Conservation (phyloP, 495 filamentous ascomycete genomes). For the Staphylotrichum tortipilum region DNA sequence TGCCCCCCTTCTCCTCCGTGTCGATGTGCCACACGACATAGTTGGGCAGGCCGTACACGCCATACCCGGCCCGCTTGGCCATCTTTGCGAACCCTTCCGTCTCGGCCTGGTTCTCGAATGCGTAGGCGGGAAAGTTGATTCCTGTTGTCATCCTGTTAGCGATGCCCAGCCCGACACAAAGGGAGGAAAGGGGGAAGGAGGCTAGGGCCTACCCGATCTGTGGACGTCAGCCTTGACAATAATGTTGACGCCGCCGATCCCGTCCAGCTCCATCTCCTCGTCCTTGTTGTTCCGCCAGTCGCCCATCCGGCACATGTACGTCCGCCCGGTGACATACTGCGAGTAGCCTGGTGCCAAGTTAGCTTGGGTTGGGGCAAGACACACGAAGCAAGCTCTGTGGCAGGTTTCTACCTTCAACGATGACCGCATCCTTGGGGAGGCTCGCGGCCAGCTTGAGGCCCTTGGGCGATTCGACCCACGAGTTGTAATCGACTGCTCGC, state of each 20-base stretch:
- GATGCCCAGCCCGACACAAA: background rate
- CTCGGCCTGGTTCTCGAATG: conserved; percentile 98
- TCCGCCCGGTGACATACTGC: conserved; percentile 82
- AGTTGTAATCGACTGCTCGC: conserved; percentile 86
- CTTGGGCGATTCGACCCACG: conserved; percentile 90
- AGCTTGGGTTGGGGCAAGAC: background rate
- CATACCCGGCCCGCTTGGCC: conserved; percentile 93
- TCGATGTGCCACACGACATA: conserved; percentile 99
- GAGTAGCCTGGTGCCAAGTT: conserved; percentile 59
- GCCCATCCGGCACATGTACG: conserved; percentile 78
- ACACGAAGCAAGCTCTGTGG: background rate
- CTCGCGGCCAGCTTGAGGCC: conserved; percentile 60
- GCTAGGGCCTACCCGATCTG: conserved; percentile 65
- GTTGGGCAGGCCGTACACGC: conserved; percentile 87
- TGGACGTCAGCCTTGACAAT: conserved; percentile 97
- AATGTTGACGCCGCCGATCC: conserved; percentile 95
- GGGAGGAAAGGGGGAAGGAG: background rate
- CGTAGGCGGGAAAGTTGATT: conserved; percentile 94
- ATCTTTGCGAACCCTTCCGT: conserved; percentile 98
- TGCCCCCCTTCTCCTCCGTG: conserved; percentile 93
- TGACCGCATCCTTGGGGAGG: conserved; percentile 67
- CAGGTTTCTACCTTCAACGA: conserved; percentile 91
- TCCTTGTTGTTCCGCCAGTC: conserved; percentile 89
- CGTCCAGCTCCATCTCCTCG: conserved; percentile 82
- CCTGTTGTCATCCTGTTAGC: conserved; percentile 44